These are phyloP conservation scores for Pulveroboletus sp. DNA, from an alignment of 768 basidiomycete genomes.

Conservation along the genomic window DNA sequence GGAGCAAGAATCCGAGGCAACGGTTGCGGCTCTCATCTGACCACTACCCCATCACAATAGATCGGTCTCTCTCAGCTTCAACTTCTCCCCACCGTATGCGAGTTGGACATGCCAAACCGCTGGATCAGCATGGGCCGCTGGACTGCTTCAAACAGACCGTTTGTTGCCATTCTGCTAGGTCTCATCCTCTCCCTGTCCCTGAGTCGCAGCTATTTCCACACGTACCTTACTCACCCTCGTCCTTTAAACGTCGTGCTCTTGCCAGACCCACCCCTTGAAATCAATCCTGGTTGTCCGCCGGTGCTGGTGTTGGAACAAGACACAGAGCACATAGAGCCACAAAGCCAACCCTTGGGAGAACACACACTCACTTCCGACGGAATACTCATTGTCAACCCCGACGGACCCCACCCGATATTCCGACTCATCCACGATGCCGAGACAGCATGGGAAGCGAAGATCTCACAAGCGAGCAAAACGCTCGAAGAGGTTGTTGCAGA, in stretches of 20 bases:
- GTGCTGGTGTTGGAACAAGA: background rate
- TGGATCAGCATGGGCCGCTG: slow-evolving; percentile 1
- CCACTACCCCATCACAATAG: too few relatives aligned
- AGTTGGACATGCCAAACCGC: background rate
- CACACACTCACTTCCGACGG: slow-evolving; percentile 30
- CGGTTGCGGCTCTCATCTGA: too few relatives aligned
- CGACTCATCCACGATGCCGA: slow-evolving; percentile 38
- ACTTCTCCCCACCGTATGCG: background rate
- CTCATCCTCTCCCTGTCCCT: background rate
- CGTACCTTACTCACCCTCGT: background rate
- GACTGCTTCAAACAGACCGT: background rate
- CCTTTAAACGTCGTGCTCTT: background rate
- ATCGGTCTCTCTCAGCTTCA: background rate
- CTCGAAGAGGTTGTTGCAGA: slow-evolving; percentile 37
- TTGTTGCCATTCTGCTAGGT: background rate
- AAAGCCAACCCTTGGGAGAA: background rate
- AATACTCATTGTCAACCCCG: slow-evolving; percentile 32
- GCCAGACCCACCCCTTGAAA: background rate
- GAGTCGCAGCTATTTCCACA: background rate
- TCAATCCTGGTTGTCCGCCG: background rate
- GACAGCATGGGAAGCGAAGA: slow-evolving; percentile 35
- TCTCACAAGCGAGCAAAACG: slow-evolving; percentile 33
- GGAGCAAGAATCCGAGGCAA: too few relatives aligned
- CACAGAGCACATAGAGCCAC: background rate
- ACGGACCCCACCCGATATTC: slow-evolving; percentile 42